Percentiles rank a stretch among this genome's conserved stretches.
Evolutionary conservation across 2,329 filamentous ascomycete species (phyloP).

Genomic region (Gyromitra esculenta): DNA sequence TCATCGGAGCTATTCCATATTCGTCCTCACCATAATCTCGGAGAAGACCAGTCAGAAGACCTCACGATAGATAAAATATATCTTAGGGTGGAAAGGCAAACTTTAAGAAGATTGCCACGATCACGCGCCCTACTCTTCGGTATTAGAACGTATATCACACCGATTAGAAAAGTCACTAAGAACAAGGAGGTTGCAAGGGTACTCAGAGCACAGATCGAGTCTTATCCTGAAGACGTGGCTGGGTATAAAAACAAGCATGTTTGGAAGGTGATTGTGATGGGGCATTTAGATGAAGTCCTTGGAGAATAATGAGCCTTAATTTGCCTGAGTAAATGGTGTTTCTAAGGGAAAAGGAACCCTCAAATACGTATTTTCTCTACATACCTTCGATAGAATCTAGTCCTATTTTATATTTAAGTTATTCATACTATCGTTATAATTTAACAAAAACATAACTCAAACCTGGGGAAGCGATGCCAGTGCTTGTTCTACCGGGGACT

Average conservation of each 20-base stretch:
- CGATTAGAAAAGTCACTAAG: constrained; percentile 22
- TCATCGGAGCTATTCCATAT: constrained; percentile 30
- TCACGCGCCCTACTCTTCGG: constrained; percentile 33
- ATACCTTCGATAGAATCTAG: neutral
- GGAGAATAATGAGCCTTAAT: neutral
- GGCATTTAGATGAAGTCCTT: constrained; percentile 33
- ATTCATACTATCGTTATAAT: neutral
- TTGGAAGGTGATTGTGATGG: constrained; percentile 31
- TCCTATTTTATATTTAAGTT: neutral
- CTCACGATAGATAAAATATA: constrained; percentile 31
- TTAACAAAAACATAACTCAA: neutral
- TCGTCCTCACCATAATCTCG: constrained; percentile 2
- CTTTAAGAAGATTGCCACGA: constrained; percentile 71
- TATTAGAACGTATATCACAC: constrained; percentile 42
- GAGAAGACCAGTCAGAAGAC: neutral
- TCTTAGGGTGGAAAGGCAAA: constrained; percentile 78
- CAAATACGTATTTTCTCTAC: neutral
- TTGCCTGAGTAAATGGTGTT: neutral
- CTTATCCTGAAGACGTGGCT: constrained; percentile 36
- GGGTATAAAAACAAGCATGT: constrained; percentile 37
- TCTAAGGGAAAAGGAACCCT: neutral
- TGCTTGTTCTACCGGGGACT: too few species aligned
- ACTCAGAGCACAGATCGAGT: constrained; percentile 32
- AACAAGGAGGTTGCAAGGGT: constrained; percentile 33
- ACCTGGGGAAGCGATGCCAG: neutral